Evolutionary conservation across 257 asterid species (phyloP).

Genomic region (Ehretia macrophylla): DNA sequence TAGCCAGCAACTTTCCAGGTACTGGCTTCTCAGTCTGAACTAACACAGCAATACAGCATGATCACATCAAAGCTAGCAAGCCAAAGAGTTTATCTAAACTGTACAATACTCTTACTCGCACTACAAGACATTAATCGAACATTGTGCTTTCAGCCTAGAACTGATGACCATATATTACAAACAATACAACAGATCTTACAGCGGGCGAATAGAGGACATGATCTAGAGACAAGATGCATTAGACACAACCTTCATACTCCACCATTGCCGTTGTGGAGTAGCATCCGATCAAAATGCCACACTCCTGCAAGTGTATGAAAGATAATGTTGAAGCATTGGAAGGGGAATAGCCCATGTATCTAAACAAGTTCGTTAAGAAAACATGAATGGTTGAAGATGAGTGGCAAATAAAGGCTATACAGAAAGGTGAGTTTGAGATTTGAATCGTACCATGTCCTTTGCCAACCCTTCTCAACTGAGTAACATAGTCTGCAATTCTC

Average conservation of each 20-base stretch:
- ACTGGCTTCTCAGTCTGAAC: no score
- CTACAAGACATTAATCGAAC: background rate
- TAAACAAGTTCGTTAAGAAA: background rate
- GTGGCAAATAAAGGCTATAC: no score
- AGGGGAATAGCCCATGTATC: background rate
- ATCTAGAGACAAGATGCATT: background rate
- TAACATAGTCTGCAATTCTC: constrained; percentile 63
- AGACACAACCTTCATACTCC: background rate
- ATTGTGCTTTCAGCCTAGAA: background rate
- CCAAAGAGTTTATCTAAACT: background rate
- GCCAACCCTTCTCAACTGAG: constrained; percentile 85
- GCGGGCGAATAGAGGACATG: background rate
- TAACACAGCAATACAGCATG: no score
- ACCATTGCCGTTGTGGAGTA: constrained; percentile 18
- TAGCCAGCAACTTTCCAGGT: no score
- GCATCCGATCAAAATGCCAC: constrained; percentile 46
- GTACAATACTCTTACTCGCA: background rate
- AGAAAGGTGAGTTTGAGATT: background rate
- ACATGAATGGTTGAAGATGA: background rate
- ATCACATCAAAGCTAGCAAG: no score
- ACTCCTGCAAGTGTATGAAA: constrained; percentile 21
- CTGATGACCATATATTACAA: background rate
- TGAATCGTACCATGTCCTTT: constrained; percentile 71
- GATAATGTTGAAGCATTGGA: no score
- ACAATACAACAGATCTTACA: no score